A percentile compares a stretch with the other conserved stretches of the same genome.
Evolutionary conservation across 177 flowering plant genomes (phyloP).

Genomic region (Vitis hybrid): DNA sequence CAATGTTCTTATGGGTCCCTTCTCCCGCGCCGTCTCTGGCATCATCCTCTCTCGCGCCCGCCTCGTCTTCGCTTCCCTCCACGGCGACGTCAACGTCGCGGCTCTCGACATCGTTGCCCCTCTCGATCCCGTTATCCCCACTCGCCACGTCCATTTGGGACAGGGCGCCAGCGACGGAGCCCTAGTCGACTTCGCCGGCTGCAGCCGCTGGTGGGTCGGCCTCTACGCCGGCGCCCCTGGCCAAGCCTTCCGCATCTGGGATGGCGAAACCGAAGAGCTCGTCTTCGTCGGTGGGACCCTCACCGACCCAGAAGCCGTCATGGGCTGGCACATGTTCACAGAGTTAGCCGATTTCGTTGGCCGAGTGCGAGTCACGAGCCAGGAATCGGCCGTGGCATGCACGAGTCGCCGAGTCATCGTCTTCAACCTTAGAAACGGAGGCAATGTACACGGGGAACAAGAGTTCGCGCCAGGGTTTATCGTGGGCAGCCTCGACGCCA

Average conservation of each 20-base stretch:
- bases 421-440: conserved; percentile 42
- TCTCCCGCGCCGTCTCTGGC: conserved; percentile 76
- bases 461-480: conserved; percentile 29
- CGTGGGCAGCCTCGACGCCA: conserved; percentile 50
- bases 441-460: conserved; percentile 26
- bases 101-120: conserved; percentile 14
- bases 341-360: conserved; percentile 53
- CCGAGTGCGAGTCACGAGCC: conserved; percentile 50
- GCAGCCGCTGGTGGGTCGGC: conserved; percentile 80
- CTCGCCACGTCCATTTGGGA: conserved; percentile 57
- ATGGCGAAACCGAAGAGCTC: conserved; percentile 47
- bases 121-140: conserved; percentile 11
- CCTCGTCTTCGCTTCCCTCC: conserved; percentile 67
- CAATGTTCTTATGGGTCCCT: conserved; percentile 57
- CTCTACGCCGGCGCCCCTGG: conserved; percentile 80
- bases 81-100: conserved; percentile 76
- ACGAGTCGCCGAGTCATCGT: conserved; percentile 44
- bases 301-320: conserved; percentile 71
- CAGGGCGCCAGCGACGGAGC: conserved; percentile 63
- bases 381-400: conserved; percentile 57
- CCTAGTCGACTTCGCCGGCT: conserved; percentile 71
- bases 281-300: conserved; percentile 60
- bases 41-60: conserved; percentile 39
- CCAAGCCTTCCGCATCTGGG: conserved; percentile 72
- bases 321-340: conserved; percentile 71